Conservation (phyloP, 1,139 yeast species). For the Hemisphaericaspora lyxosophila region DNA sequence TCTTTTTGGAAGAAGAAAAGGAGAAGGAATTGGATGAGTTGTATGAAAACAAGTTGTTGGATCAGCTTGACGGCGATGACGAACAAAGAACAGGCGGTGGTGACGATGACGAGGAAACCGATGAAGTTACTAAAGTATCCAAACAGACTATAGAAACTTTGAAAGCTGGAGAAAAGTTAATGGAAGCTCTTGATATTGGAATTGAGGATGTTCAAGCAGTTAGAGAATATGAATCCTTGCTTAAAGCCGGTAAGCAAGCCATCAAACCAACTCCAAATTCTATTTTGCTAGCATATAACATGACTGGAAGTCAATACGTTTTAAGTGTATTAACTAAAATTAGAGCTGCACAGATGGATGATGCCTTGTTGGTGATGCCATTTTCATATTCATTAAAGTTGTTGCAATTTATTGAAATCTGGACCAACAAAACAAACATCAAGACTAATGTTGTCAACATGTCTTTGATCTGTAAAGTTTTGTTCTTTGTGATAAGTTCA, state of each 20-base stretch:
- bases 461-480: conserved; percentile 67
- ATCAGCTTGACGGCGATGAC: conserved; percentile 61
- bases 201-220: conserved; percentile 63
- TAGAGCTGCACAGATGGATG: conserved; percentile 84
- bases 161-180: conserved; percentile 90
- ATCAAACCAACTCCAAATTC: conserved; percentile 65
- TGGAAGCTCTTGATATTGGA: conserved; percentile 91
- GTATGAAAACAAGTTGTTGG: conserved; percentile 74
- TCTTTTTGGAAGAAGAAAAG: conserved; percentile 91
- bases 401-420: conserved; percentile 68
- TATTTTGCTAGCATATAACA: conserved; percentile 65
- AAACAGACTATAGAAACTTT: conserved; percentile 88
- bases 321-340: conserved; percentile 68
- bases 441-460: conserved; percentile 48
- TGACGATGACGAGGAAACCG: conserved; percentile 48
- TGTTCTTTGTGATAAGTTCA: conserved; percentile 68
- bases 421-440: conserved; percentile 58
- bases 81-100: conserved; percentile 21
- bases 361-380: conserved; percentile 86
- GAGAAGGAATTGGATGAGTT: conserved; percentile 93
- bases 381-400: conserved; percentile 77
- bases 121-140: conserved; percentile 64
- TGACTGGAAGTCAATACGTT: conserved; percentile 77
- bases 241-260: conserved; percentile 44
- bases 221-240: conserved; percentile 44